Evolutionary conservation across 2,329 filamentous ascomycete genomes (phyloP).

Genomic region (Pseudocercospora eumusae): DNA sequence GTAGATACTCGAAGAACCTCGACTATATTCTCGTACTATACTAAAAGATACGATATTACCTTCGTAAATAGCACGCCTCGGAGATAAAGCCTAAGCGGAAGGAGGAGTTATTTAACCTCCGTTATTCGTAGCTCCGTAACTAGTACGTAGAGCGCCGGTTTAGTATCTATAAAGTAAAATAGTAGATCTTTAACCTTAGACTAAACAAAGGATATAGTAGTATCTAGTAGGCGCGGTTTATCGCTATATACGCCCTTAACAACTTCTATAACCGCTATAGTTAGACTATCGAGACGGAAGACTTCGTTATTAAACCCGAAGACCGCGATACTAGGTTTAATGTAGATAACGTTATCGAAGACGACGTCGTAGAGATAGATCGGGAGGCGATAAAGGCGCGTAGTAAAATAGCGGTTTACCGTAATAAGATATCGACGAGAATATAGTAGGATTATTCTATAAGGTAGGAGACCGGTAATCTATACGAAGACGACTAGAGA

Average conservation of each 20-base stretch:
- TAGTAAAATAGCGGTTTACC: too few relatives aligned
- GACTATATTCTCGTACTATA: conserved; percentile 4
- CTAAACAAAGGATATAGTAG: neutral
- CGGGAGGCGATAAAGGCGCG: neutral
- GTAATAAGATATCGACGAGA: too few relatives aligned
- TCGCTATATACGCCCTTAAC: neutral
- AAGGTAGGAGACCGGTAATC: too few relatives aligned
- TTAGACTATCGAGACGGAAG: neutral
- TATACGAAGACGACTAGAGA: too few relatives aligned
- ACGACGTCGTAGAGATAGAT: neutral
- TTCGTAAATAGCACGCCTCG: neutral
- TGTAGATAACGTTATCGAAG: neutral
- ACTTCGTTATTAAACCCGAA: too few relatives aligned
- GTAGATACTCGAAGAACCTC: conserved; percentile 9
- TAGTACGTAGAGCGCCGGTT: neutral
- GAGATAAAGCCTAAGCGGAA: conserved; percentile 11
- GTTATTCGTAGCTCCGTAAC: conserved; percentile 8
- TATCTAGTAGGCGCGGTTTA: neutral
- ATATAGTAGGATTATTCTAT: too few relatives aligned
- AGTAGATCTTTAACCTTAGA: neutral
- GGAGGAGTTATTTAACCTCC: conserved; percentile 14
- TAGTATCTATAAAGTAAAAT: conserved; percentile 10
- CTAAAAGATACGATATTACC: conserved; percentile 2
- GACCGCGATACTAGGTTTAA: neutral
- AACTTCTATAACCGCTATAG: neutral